A percentile compares a stretch with the other conserved stretches of the same genome.
These are phyloP conservation scores for Phytopythium mirpurense DNA, from an alignment of 352 stramenopile species.

Conservation along the genomic window DNA sequence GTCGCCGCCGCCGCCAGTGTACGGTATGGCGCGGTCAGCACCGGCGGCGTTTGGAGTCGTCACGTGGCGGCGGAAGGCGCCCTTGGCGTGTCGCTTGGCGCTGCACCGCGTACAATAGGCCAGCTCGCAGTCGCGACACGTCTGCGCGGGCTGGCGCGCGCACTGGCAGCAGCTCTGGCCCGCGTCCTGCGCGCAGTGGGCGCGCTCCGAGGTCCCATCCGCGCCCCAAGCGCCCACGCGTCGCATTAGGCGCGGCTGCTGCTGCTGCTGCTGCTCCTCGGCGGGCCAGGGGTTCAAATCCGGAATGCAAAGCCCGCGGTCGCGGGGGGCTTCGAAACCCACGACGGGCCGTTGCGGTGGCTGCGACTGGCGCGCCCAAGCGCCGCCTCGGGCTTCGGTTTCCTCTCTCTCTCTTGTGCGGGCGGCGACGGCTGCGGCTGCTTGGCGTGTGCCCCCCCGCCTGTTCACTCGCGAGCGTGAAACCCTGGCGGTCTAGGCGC, in stretches of 20 bases:
- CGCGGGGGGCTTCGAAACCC: too few relatives aligned
- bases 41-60: too few relatives aligned
- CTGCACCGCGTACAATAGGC: conserved; percentile 23
- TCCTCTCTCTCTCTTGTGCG: background rate
- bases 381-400: background rate
- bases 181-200: too few relatives aligned
- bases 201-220: background rate
- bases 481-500: too few relatives aligned
- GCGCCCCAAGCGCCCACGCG: background rate
- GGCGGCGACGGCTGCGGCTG: too few relatives aligned
- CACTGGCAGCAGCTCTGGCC: conserved; percentile 18
- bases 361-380: conserved; percentile 2
- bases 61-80: background rate
- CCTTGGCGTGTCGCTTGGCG: background rate
- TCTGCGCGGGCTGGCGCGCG: conserved; percentile 9
- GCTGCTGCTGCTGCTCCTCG: background rate
- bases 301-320: background rate
- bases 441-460: too few relatives aligned
- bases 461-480: background rate
- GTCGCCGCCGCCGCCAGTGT: too few relatives aligned
- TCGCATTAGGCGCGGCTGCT: background rate
- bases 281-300: background rate
- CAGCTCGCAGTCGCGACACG: conserved; percentile 27
- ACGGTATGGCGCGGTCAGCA: too few relatives aligned
- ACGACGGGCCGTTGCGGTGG: too few relatives aligned